phyloP scores from a whole-genome alignment of 148 eudicot genomes.

The Diospyros kaki region DNA sequence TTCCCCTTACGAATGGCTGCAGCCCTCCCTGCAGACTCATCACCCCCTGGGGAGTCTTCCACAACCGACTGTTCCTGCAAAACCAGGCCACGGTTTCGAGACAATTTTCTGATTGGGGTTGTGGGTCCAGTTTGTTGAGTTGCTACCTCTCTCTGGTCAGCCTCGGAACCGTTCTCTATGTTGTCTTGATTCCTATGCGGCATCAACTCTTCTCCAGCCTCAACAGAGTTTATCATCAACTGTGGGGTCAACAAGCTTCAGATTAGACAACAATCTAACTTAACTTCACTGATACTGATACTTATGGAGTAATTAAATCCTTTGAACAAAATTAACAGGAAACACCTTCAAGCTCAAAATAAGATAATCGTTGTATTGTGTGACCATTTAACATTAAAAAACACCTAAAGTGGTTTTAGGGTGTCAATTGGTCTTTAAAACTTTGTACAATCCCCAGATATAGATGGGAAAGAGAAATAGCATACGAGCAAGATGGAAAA shows the following conservation, averaged over 20 bases:
- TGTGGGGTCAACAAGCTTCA: constrained; percentile 23
- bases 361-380: no score
- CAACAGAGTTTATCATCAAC: constrained; percentile 65
- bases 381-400: no score
- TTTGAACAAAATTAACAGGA: neutral
- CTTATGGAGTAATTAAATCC: neutral
- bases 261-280: neutral
- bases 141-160: constrained; percentile 21
- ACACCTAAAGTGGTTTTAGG: no score
- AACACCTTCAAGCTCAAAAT: no score
- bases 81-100: constrained; percentile 79
- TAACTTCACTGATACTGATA: neutral
- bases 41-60: constrained; percentile 65
- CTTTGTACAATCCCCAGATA: no score
- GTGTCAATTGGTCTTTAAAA: no score
- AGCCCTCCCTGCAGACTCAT: constrained; percentile 30
- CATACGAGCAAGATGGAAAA: no score
- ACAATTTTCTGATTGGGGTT: constrained; percentile 67
- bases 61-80: constrained; percentile 66
- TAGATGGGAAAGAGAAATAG: no score
- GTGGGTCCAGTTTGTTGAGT: constrained; percentile 33
- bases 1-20: constrained; percentile 50
- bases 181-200: constrained; percentile 47
- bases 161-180: constrained; percentile 12
- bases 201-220: constrained; percentile 83